These are phyloP conservation scores for Astrocystis sublimbata DNA, from an alignment of 495 filamentous ascomycete genomes.

Conservation along the genomic window DNA sequence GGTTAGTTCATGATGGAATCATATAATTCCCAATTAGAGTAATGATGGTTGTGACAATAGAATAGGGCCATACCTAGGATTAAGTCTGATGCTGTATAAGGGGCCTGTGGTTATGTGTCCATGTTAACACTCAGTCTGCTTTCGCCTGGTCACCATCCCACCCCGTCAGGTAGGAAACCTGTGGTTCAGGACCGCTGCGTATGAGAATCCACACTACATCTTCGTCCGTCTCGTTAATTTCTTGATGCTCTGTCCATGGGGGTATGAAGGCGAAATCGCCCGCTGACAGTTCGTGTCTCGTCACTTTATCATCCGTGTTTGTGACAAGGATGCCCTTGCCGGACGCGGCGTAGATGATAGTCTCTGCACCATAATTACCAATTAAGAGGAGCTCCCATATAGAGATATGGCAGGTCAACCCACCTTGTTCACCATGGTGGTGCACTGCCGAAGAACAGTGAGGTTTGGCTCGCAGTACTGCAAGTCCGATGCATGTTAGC, in stretches of 20 bases:
- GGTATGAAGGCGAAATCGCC: constrained; percentile 69
- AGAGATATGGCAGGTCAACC: constrained; percentile 12
- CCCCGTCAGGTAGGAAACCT: constrained; percentile 58
- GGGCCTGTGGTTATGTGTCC: too few species aligned
- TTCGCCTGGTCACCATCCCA: constrained; percentile 52
- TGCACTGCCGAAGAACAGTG: constrained; percentile 42
- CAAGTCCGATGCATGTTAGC: background rate
- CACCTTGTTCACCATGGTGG: constrained; percentile 53
- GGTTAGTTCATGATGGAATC: constrained; percentile 10
- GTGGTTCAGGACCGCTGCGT: constrained; percentile 56
- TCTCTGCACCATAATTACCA: constrained; percentile 29
- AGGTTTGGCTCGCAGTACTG: constrained; percentile 48
- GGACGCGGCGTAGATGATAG: constrained; percentile 48
- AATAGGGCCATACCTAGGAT: constrained; percentile 2
- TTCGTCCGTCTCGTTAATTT: constrained; percentile 60
- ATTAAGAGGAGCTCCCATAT: background rate
- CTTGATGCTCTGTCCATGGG: constrained; percentile 65
- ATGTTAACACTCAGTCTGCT: constrained; percentile 26
- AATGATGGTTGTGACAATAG: background rate
- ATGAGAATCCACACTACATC: constrained; percentile 63
- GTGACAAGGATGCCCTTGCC: constrained; percentile 45
- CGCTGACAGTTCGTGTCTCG: constrained; percentile 53
- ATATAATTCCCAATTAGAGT: background rate
- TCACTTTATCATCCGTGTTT: constrained; percentile 40
- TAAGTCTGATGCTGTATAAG: background rate